These are phyloP conservation scores for Candida gorgasii DNA, from an alignment of 805 yeast species.

Conservation along the genomic window DNA sequence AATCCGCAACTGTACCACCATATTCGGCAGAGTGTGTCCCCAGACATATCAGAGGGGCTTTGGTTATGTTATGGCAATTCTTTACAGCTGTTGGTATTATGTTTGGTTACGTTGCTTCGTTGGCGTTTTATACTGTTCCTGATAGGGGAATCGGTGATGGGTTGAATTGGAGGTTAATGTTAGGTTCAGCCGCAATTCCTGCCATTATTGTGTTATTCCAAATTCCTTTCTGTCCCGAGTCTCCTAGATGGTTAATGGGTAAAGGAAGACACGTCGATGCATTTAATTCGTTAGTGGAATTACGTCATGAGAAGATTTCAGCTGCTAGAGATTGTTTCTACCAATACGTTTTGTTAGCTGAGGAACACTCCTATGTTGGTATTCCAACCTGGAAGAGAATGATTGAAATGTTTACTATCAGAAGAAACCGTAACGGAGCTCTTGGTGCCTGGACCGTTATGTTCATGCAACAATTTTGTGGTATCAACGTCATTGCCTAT, in stretches of 20 bases:
- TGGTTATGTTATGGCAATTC: conserved; percentile 72
- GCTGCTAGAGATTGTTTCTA: conserved; percentile 70
- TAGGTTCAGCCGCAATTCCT: conserved; percentile 59
- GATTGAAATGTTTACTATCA: conserved; percentile 61
- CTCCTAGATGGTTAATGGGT: conserved; percentile 69
- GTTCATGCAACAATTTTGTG: conserved; percentile 91
- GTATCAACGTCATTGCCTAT: conserved; percentile 84
- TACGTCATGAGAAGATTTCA: conserved; percentile 48
- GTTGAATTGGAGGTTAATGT: conserved; percentile 63
- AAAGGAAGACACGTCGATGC: conserved; percentile 53
- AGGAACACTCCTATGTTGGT: conserved; percentile 56
- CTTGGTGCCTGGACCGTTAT: conserved; percentile 78
- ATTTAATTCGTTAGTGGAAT: conserved; percentile 44
- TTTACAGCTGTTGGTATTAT: conserved; percentile 73
- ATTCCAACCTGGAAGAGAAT: conserved; percentile 48
- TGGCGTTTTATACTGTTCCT: conserved; percentile 59
- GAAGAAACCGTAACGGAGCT: conserved; percentile 84
- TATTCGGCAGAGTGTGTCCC: conserved; percentile 65
- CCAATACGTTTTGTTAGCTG: conserved; percentile 58
- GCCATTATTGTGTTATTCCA: conserved; percentile 52
- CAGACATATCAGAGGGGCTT: conserved; percentile 58
- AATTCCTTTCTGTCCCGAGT: conserved; percentile 62
- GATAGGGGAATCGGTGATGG: conserved; percentile 45
- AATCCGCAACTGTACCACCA: conserved; percentile 68
- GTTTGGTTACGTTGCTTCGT: conserved; percentile 60